These are phyloP conservation scores for Tarenaya hassleriana DNA, from an alignment of 345 rosid genomes.

Conservation along the genomic window DNA sequence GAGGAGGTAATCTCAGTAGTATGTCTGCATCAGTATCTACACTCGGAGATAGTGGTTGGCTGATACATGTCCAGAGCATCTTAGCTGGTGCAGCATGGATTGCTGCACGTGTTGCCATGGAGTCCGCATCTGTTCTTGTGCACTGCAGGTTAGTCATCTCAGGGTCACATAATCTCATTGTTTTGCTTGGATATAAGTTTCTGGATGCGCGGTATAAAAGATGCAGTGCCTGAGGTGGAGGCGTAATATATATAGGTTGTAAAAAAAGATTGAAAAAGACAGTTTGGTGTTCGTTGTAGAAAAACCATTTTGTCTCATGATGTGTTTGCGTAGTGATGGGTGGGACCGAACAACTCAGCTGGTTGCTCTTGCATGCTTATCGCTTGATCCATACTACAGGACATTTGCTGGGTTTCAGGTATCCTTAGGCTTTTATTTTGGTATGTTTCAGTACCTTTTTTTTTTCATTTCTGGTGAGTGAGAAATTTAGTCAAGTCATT, in stretches of 20 bases:
- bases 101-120: constrained; percentile 86
- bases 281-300: constrained; percentile 5
- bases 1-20: constrained; percentile 97
- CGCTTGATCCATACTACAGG: constrained; percentile 94
- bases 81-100: constrained; percentile 99
- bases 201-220: too few relatives aligned
- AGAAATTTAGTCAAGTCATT: too few relatives aligned
- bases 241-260: constrained; percentile 2
- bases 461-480: not conserved
- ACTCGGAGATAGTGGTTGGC: constrained; percentile 97
- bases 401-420: constrained; percentile 98
- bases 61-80: constrained; percentile 88
- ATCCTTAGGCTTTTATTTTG: constrained; percentile 19
- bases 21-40: constrained; percentile 99
- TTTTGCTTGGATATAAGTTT: constrained; percentile 11
- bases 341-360: constrained; percentile 99
- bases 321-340: constrained; percentile 67
- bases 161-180: constrained; percentile 6
- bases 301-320: constrained; percentile 15
- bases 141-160: constrained; percentile 79
- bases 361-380: constrained; percentile 83
- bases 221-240: constrained; percentile 18
- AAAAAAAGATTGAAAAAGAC: not conserved
- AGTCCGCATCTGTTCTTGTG: constrained; percentile 93
- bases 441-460: constrained; percentile 11